Conservation (phyloP, 495 filamentous ascomycete genomes). For the Penicillium pancosmium region DNA sequence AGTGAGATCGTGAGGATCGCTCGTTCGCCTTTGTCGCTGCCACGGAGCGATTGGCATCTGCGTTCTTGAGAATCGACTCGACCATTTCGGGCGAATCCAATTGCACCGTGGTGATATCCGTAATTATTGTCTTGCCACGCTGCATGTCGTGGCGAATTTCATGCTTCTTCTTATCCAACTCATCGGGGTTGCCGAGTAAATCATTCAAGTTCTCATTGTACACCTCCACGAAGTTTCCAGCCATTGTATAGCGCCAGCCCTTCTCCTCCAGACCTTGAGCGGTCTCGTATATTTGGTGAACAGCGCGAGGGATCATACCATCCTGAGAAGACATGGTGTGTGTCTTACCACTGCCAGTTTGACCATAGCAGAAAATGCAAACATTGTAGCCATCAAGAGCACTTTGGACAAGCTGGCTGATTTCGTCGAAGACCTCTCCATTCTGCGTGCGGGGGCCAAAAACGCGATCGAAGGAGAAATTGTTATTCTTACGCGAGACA, state of each 20-base stretch:
- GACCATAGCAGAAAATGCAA: conserved; percentile 98
- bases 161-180: conserved; percentile 82
- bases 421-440: conserved; percentile 90
- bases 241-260: conserved; percentile 93
- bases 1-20: conserved; percentile 90
- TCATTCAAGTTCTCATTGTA: conserved; percentile 98
- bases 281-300: conserved; percentile 89
- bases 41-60: conserved; percentile 82
- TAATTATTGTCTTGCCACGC: conserved; percentile 79
- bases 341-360: conserved; percentile 96
- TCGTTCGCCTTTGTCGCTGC: conserved; percentile 97
- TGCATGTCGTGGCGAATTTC: conserved; percentile 88
- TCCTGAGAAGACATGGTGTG: conserved; percentile 92
- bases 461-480: conserved; percentile 92
- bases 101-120: conserved; percentile 76
- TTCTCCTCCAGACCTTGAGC: conserved; percentile 81
- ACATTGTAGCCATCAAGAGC: conserved; percentile 98
- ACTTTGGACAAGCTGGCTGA: conserved; percentile 94
- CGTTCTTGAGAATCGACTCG: conserved; percentile 73
- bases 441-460: conserved; percentile 81
- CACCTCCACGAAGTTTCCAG: conserved; percentile 96
- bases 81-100: conserved; percentile 81
- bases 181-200: conserved; percentile 75
- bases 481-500: conserved; percentile 71
- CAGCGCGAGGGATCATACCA: conserved; percentile 94